Base-by-base conservation (phyloP, 768 basidiomycete genomes). In the Panaeolus cyanescens region DNA sequence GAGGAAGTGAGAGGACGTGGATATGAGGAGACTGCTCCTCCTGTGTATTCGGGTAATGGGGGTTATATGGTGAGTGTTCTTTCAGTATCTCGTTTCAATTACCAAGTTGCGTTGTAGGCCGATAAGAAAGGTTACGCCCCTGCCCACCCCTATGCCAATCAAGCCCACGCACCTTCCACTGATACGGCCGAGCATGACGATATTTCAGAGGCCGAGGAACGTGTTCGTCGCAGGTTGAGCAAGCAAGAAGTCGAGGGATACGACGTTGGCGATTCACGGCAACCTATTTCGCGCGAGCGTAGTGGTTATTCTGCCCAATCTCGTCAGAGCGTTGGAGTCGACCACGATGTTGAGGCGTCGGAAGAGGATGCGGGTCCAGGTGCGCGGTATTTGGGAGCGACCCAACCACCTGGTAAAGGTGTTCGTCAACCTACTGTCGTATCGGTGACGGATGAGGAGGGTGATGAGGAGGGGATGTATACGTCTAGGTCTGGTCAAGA, bases 71-170 rank as follows among this genome's bases (percentile, higher is more conserved):
- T 77, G 68, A 55, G 79, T 76, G 2, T 72, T 70, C 55, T 85
- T 88, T 70, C 89, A 88, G 40, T 90, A 87, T 68, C 73, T 80
- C 64, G 91, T 92, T n/a, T 37, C 36, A 25, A 32, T 22, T 4
- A 33, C 50, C 25, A 25, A 19, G 22, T 42, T 33, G 1, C 32
- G 25, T 42, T 42, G 5, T 56, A 68, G 69, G n/a, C 65, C 57
- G 66, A 68, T 5, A 71, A 71, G 57, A 67, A 71, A 61, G 55
- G 20, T 30, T 15, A 45, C 25, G 30, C 42, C 32, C 25, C 55
- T 28, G 37, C 19, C 9, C 55, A 56, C 19, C 33, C 32, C 37
- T 39, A 5, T 19, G 28, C 55, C 19, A n/a, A 3, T 17, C 31
- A 4, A 12, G 30, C 20, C 40, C 31, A 45, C 3, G 28, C n/a